A percentile compares a stretch with the other conserved stretches of the same genome.
These are phyloP conservation scores for Puccinia polysora DNA, from an alignment of 1,284 basidiomycete genomes.

Conservation along the genomic window DNA sequence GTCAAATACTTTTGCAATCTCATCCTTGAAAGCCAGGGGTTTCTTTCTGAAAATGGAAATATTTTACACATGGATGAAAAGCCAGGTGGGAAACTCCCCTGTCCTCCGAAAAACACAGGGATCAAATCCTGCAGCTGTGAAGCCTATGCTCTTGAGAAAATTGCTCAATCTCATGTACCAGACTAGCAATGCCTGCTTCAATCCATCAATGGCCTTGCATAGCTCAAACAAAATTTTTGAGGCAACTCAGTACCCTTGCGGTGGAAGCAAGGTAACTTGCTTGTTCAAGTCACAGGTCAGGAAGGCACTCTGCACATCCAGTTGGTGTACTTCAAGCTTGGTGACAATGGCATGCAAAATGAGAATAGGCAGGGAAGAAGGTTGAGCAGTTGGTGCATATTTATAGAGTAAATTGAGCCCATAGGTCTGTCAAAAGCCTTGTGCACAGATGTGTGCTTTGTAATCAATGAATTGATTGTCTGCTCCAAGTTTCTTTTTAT, in stretches of 20 bases:
- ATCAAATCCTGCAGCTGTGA: neutral
- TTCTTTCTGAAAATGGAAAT: constrained; percentile 5
- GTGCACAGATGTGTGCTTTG: neutral
- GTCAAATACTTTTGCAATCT: neutral
- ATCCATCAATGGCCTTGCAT: constrained; percentile 5
- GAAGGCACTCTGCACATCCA: neutral
- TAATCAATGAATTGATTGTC: neutral
- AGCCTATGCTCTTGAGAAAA: neutral
- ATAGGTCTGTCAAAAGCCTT: no score
- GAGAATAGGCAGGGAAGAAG: neutral
- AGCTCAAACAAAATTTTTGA: neutral
- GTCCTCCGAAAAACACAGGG: constrained; percentile 6
- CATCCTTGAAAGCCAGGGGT: neutral
- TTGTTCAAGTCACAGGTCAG: neutral
- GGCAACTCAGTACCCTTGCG: neutral
- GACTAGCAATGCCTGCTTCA: neutral
- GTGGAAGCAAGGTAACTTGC: neutral
- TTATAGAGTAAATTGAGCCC: no score
- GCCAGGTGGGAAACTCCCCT: neutral
- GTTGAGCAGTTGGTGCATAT: no score
- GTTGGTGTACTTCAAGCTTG: neutral
- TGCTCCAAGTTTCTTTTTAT: neutral
- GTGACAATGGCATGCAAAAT: neutral
- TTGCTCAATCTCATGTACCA: neutral
- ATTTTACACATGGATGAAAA: constrained; percentile 9